phyloP scores from a whole-genome alignment of 148 eudicot species.

The Nepenthes gracilis region DNA sequence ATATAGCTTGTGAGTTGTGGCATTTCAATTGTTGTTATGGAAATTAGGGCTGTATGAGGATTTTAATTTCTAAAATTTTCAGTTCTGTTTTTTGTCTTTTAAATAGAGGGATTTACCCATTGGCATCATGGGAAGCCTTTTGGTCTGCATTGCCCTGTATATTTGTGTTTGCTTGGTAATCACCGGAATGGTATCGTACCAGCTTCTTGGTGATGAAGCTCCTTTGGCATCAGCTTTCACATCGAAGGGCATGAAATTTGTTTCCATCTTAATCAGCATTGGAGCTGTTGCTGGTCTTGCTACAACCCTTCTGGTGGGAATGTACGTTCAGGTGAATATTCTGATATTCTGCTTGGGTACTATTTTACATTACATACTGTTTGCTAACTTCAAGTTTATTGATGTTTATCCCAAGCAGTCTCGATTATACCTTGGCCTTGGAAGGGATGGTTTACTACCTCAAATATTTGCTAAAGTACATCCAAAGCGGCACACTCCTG shows the following conservation, averaged over 20 bases:
- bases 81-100: not conserved
- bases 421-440: conserved; percentile 89
- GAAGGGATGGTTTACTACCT: conserved; percentile 94
- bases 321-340: conserved; percentile 78
- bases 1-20: not conserved
- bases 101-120: conserved; percentile 83
- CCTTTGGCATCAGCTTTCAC: conserved; percentile 81
- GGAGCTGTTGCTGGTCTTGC: conserved; percentile 99
- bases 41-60: not conserved
- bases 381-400: conserved; percentile 1
- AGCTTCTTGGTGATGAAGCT: conserved; percentile 78
- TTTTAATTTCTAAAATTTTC: not conserved
- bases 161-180: conserved; percentile 88
- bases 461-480: conserved; percentile 75
- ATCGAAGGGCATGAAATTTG: conserved; percentile 75
- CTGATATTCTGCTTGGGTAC: too few species aligned
- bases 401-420: conserved; percentile 44
- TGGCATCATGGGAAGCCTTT: conserved; percentile 91
- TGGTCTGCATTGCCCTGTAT: conserved; percentile 62
- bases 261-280: conserved; percentile 74
- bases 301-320: conserved; percentile 90
- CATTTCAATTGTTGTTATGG: not conserved
- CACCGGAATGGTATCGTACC: conserved; percentile 94
- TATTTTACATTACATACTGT: not conserved
- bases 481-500: conserved; percentile 70